Base-by-base conservation (phyloP, 345 rosid species). In the Brassica nigra region DNA sequence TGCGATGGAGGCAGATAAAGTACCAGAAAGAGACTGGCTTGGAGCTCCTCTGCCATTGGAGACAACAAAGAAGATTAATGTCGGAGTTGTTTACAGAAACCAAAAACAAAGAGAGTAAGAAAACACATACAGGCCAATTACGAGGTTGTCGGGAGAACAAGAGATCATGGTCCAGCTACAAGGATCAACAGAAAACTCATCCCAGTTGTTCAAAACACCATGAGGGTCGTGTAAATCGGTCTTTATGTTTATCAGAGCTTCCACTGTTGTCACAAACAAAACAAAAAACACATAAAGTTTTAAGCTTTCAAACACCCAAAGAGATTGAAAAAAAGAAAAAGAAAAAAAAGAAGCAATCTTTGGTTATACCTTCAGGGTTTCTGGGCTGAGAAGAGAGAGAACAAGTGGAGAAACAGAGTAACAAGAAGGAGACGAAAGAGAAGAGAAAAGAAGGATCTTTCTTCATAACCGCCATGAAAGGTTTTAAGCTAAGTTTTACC, bases 141-240 rank as follows among this genome's bases (percentile, higher is more conserved):
- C 97, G 69, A 92, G 95, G 76, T 90, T 92, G 49, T 89, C 98
- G 15, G 86, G 6, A 37, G 97, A 94, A 67, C 97, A 94, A 86
- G 91, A 84, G 82, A 94, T 82, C 97, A 94, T 90, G 16, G 97
- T 92, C 98, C 98, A 94, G 70, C 97, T 94, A 78, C 98, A 94
- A 30, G 98, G 98, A 87, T 94, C 98, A 73, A 94, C 97, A 52
- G 97, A 92, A 63, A 89, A 89, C 72, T 87, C 95, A 75, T 94
- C 97, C 97, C 98, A 94, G 86, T 91, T 91, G 88, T 84, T 91
- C 66, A 94, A 77, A 36, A 90, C 93, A n/a, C 97, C 97, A 76
- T 88, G 91, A 3, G 95, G 95, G 78, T 94, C 98, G 61, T 84
- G 77, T 82, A 92, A 79, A 20, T 76, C 86, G 54, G 78, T 85